phyloP scores from a whole-genome alignment of 1,284 basidiomycete species.

The Schizophyllum commune region DNA sequence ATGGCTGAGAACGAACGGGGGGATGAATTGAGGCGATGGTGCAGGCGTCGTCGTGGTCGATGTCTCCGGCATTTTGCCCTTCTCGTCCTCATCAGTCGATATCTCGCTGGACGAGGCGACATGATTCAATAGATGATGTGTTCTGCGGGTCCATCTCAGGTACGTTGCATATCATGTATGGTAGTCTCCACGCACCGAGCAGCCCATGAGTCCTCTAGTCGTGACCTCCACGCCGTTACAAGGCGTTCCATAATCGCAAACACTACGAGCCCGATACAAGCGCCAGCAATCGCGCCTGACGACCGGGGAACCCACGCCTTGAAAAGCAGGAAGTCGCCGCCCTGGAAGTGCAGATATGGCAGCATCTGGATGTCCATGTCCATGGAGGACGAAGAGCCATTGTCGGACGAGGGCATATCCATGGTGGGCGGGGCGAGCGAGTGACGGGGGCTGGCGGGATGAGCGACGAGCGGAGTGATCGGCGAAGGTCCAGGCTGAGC shows the following conservation, averaged over 20 bases:
- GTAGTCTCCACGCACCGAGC: background rate
- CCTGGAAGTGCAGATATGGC: conserved; percentile 59
- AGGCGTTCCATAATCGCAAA: conserved; percentile 65
- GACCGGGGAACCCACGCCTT: conserved; percentile 59
- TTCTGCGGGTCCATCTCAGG: background rate
- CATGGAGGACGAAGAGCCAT: background rate
- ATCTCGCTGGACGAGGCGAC: background rate
- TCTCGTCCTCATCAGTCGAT: background rate
- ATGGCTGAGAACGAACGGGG: conserved; percentile 52
- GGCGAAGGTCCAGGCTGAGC: background rate
- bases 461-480: background rate
- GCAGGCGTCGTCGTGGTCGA: background rate
- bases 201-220: background rate
- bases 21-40: conserved; percentile 23
- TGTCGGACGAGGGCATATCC: background rate
- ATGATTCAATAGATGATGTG: background rate
- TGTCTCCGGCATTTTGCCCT: background rate
- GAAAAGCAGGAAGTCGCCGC: conserved; percentile 62
- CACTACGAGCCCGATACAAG: conserved; percentile 61
- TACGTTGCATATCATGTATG: background rate
- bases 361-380: conserved; percentile 31
- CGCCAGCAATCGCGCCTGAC: conserved; percentile 61
- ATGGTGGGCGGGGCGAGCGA: background rate
- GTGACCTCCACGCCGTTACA: conserved; percentile 33
- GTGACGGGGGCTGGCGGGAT: no score